These are phyloP conservation scores for Gossypium rotundifolium DNA, from an alignment of 345 rosid genomes.

Conservation along the genomic window DNA sequence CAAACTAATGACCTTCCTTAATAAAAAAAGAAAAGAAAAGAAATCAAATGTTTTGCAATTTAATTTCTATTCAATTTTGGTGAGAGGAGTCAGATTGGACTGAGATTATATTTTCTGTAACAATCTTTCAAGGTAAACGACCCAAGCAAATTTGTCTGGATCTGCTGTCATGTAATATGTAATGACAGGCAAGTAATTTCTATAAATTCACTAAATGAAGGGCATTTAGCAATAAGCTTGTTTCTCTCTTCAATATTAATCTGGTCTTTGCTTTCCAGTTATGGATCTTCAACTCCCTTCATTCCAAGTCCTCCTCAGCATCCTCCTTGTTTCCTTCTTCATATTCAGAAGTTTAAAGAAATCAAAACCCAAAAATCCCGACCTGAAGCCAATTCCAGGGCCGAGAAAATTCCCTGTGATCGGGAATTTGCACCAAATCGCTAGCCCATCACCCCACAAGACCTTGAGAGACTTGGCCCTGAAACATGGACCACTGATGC, in stretches of 20 bases:
- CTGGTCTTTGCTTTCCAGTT: neutral
- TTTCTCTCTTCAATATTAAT: neutral
- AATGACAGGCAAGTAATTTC: neutral
- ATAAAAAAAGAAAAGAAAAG: too few species aligned
- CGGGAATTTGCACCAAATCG: neutral
- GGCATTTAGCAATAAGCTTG: neutral
- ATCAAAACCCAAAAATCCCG: neutral
- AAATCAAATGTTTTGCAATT: too few species aligned
- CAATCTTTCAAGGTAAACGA: neutral
- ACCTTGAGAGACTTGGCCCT: neutral
- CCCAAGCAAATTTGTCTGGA: neutral
- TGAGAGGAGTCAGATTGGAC: too few species aligned
- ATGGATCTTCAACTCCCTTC: constrained; percentile 2
- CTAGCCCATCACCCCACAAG: neutral
- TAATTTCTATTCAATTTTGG: too few species aligned
- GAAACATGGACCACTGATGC: constrained; percentile 7
- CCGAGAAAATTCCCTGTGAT: neutral
- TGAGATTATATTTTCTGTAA: too few species aligned
- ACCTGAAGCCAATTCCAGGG: neutral
- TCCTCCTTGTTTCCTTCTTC: neutral
- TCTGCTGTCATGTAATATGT: neutral
- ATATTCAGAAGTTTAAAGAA: neutral
- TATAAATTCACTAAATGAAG: neutral
- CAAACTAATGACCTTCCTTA: too few species aligned
- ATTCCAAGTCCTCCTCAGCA: neutral